Evolutionary conservation across 331 rosid species (phyloP).

Genomic region (Stylosanthes scabra): DNA sequence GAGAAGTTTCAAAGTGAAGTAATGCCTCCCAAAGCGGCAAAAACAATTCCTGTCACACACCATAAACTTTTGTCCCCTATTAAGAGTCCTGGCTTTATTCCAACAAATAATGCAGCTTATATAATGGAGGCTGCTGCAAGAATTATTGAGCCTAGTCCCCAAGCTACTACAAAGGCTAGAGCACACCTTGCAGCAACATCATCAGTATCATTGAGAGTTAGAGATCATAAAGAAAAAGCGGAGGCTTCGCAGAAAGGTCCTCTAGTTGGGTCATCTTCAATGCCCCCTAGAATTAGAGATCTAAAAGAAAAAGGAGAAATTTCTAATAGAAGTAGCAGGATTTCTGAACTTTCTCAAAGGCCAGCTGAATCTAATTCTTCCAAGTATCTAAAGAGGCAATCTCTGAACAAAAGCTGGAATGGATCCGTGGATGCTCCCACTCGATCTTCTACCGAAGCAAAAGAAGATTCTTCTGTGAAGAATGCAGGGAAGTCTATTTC

Average conservation of each 20-base stretch:
- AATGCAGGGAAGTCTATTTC: slow-evolving; percentile 67
- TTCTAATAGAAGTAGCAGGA: slow-evolving; percentile 49
- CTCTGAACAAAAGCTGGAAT: slow-evolving; percentile 72
- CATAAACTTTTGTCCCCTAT: slow-evolving; percentile 87
- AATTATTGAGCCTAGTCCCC: slow-evolving; percentile 70
- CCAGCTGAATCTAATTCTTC: slow-evolving; percentile 63
- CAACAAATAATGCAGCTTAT: slow-evolving; percentile 67
- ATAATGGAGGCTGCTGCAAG: slow-evolving; percentile 84
- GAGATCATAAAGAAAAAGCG: slow-evolving; percentile 66
- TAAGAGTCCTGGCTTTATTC: slow-evolving; percentile 70
- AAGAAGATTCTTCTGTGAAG: slow-evolving; percentile 51
- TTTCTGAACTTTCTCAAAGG: slow-evolving; percentile 57
- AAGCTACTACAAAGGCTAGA: slow-evolving; percentile 53
- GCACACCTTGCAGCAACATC: slow-evolving; percentile 59
- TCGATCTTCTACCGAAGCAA: slow-evolving; percentile 43
- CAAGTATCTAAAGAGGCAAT: slow-evolving; percentile 66
- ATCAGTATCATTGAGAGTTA: slow-evolving; percentile 60
- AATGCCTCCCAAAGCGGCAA: slow-evolving; percentile 82
- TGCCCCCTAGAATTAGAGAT: slow-evolving; percentile 51
- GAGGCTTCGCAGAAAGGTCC: slow-evolving; percentile 56
- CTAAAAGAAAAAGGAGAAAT: slow-evolving; percentile 59
- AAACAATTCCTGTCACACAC: slow-evolving; percentile 79
- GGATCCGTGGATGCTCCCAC: slow-evolving; percentile 57
- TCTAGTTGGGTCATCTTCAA: slow-evolving; percentile 57
- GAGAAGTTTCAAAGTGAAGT: slow-evolving; percentile 84